Base-by-base conservation (phyloP, 805 yeast species). In the Suhomyces tanzawaensis region DNA sequence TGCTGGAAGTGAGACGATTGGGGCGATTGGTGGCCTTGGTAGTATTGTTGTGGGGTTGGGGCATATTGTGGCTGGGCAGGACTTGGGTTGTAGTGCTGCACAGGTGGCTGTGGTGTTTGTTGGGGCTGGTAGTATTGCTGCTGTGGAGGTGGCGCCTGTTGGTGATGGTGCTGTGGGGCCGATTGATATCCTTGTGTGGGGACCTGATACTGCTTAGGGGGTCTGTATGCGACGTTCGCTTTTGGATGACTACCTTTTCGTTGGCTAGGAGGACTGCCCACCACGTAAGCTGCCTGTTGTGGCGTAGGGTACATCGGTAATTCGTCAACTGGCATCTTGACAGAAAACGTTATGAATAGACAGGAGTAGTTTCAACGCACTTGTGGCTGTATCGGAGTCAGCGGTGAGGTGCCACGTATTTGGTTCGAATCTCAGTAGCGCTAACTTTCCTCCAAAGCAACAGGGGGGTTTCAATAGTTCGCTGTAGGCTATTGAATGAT, bases 231-330 rank as follows among this genome's bases (percentile, higher is more conserved):
- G 4, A 35, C 25, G 12, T 22, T 27, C 5, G 43, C 25, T 18
- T 36, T 34, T 18, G 34, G 39, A 14, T 32, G 40, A 19, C 32
- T 25, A 17, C 32, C n/a, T 23, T 39, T 40, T 21, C 36, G 29
- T 13, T 32, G 29, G 18, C 29, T 25, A 4, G 40, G 43, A 17
- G 44, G 40, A 27, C 49, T 44, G 27, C 49, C 57, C 18, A 53
- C 55, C 13, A 52, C 55, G 41, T 63, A 59, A 3, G 69, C 55
- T 5, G 71, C 71, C 52, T 69, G 72, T 36, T 60, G 68, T 2
- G 74, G 75, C 18, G 75, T 69, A 4, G 74, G 75, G 47, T 66
- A 67, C 51, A 58, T 49, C 16, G 75, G 75, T 47, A 69, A 55
- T 25, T 69, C 74, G 55, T 69, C 59, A 31, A 51, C 50, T 3